Base-by-base conservation (phyloP, 2,329 filamentous ascomycete genomes). In the Fonsecaea erecta region DNA sequence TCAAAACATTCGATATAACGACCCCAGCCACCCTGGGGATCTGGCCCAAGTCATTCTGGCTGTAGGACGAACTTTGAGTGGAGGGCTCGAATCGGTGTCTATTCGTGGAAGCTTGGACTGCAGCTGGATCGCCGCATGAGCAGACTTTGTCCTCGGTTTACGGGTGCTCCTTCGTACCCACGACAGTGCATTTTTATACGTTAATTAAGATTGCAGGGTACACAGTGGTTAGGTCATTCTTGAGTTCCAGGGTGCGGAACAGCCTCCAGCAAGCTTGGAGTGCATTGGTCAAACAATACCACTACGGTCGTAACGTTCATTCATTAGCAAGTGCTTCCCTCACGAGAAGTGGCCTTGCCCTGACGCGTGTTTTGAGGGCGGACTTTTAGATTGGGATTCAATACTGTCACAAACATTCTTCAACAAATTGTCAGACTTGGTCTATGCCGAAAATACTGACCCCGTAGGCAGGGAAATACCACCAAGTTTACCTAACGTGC, bases 101-200 rank as follows among this genome's bases (percentile, higher is more conserved):
- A 14, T 59, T 16, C 37, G 11, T 4, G 56, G 56, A 21, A 24
- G 43, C 5, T 21, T 12, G 4, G 56, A 37, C 1, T 59, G 56
- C 40, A 59, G 56, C 56, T 51, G 56, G 56, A 12, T 51, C 9
- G 40, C 56, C n/a, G 37, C 56, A n/a, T 59, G 37, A 24, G 40
- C 43, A 14, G 56, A 59, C 14, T 59, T 18, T 12, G 12, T 51
- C 14, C 54, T 28, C 26, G 54, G 54, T n/a, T 21, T 57, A 26
- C 54, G 54, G 14, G 7, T 43, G 9, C 34, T 14, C 21, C 11
- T 43, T 12, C n/a, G 21, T 3, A 43, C 34, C 1, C 16, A 9
- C 18, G 3, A 40, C 1, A 24, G 21, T 0, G 18, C 37, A 2
- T 16, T 43, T 12, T 40, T 57, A 16, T 57, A 26, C 11, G n/a